Evolutionary conservation across 176 grass and related monocot species (phyloP), one percentile per base, ranked within the genome.

Genomic region (Metroxylon sagu): DNA sequence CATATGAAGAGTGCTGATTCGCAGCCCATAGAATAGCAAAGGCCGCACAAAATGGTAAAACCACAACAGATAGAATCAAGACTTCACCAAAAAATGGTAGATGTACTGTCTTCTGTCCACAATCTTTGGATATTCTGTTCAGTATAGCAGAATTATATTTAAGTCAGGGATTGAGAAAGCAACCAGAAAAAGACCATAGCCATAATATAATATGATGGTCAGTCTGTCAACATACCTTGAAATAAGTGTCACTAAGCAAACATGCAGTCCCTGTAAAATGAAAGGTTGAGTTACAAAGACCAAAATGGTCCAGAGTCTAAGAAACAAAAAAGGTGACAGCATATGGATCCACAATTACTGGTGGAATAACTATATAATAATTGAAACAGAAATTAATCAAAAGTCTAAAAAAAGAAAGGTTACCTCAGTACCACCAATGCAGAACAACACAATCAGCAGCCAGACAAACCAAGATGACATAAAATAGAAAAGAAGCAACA

Each of bases 361-460:
- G 35, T 12, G 8, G 35, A 43, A 43, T 43, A 43, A 43, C 7
- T 43, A 43, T 14, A 43, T 43, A 43, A 14, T 43, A 43, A 43
- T 43, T 10, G 35, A 59, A 59, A 26, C 19, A 16, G 6, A 16
- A 55, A 55, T 10, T 55, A 25, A 3, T 55, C 23, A 57, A 19
- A 43, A 68, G 16, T 53, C 25, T 51, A 61, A 77, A 74, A 74
- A 79, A 64, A 25, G 19, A 56, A 49, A 77, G 62, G 26, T 29
- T 91, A 97, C 92, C 87, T 97, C 92, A 75, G 75, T 70, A 72
- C 92, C 92, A 74, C 92, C 92, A 52, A 97, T 91, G 76, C 92
- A 97, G 72, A 97, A 97, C 52, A 97, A 62, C 21, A 91, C 81
- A 54, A 91, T 91, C 65, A 97, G 62, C 49, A 97, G 55, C 92